Percentiles rank a stretch among this genome's conserved stretches.
Conservation (phyloP, 768 basidiomycete species). For the Lentinula guzmanii region DNA sequence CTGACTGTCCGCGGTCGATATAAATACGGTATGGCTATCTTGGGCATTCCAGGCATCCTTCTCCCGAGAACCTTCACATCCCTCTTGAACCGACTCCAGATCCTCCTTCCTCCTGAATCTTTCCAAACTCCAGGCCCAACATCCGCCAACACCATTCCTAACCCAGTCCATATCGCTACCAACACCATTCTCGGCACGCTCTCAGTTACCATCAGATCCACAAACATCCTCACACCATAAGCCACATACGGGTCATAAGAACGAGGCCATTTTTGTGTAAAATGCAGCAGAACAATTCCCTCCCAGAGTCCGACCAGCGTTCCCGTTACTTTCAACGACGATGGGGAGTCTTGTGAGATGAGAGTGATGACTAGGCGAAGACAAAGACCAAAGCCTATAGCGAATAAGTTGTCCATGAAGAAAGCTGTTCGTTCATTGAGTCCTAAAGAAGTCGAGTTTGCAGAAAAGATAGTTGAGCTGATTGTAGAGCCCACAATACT, state of each 20-base stretch:
- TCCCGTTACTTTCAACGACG: slow-evolving; percentile 48
- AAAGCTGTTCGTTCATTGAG: slow-evolving; percentile 4
- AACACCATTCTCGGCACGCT: slow-evolving; percentile 38
- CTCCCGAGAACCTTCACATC: slow-evolving; percentile 18
- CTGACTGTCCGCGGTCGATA: slow-evolving; percentile 5
- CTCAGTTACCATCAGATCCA: slow-evolving; percentile 66
- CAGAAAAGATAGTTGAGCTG: background rate
- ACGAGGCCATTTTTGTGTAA: slow-evolving; percentile 56
- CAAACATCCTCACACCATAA: slow-evolving; percentile 60
- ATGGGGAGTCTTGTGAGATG: slow-evolving; percentile 26
- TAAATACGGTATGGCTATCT: background rate
- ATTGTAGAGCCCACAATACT: background rate
- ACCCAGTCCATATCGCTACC: slow-evolving; percentile 45
- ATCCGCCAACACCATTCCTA: slow-evolving; percentile 50
- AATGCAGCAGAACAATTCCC: slow-evolving; percentile 69
- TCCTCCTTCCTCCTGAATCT: slow-evolving; percentile 30
- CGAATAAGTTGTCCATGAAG: slow-evolving; percentile 63
- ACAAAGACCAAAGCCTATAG: slow-evolving; percentile 62
- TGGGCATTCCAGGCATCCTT: slow-evolving; percentile 10
- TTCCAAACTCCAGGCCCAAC: slow-evolving; percentile 40
- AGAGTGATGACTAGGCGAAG: slow-evolving; percentile 58
- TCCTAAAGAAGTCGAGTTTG: background rate
- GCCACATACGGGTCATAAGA: slow-evolving; percentile 69
- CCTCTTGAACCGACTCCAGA: slow-evolving; percentile 23
- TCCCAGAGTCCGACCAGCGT: slow-evolving; percentile 77